phyloP scores from a whole-genome alignment of 352 stramenopile species.

The Pythium plurisporium region DNA sequence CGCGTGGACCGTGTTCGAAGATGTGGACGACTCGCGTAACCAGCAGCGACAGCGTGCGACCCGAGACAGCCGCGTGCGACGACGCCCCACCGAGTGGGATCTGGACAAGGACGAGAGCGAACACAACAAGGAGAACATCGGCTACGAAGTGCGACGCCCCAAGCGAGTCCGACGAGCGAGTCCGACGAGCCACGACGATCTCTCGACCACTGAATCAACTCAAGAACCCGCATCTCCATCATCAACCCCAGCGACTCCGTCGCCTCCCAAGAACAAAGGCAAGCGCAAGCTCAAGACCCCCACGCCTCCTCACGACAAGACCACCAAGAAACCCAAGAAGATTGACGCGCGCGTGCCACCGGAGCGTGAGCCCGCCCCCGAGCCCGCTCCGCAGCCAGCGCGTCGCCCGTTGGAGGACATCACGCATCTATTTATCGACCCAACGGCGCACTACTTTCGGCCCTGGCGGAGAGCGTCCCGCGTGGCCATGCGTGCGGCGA shows the following conservation, averaged over 20 bases:
- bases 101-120: constrained; percentile 36
- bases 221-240: background rate
- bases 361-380: background rate
- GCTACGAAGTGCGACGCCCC: constrained; percentile 42
- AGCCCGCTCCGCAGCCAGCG: constrained; percentile 16
- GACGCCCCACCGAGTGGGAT: constrained; percentile 5
- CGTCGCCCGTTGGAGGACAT: constrained; percentile 59
- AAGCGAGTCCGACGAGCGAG: constrained; percentile 2
- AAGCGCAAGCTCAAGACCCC: constrained; percentile 17
- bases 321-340: constrained; percentile 5
- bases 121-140: constrained; percentile 69
- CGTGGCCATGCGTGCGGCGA: constrained; percentile 1
- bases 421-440: constrained; percentile 56
- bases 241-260: background rate
- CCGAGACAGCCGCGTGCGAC: constrained; percentile 6
- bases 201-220: background rate
- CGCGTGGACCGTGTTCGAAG: constrained; percentile 11
- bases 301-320: background rate
- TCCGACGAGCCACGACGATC: background rate
- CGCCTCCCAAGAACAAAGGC: constrained; percentile 4
- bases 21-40: background rate
- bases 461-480: constrained; percentile 6
- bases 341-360: constrained; percentile 6
- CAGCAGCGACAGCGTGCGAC: background rate
- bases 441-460: constrained; percentile 11